A percentile compares a stretch with the other conserved stretches of the same genome.
Conservation (phyloP, 2,329 filamentous ascomycete genomes). For the Rhinocladiella similis region DNA sequence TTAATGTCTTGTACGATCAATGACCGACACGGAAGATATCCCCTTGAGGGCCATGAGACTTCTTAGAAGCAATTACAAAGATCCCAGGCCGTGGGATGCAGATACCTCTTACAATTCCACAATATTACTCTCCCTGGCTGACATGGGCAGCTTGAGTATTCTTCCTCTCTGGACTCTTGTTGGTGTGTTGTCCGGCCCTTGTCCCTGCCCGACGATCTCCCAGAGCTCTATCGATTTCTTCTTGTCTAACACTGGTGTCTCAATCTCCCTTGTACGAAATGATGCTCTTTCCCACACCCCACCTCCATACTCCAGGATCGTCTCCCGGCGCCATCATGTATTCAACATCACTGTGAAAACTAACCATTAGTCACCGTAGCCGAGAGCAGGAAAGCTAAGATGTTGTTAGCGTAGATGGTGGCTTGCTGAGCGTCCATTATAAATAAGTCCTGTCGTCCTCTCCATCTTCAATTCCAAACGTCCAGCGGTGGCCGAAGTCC, state of each 20-base stretch:
- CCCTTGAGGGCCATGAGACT: neutral
- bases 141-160: neutral
- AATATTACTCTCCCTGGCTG: neutral
- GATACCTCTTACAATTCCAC: conserved; percentile 2
- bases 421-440: too few relatives aligned
- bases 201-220: neutral
- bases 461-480: too few relatives aligned
- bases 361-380: too few relatives aligned
- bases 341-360: too few relatives aligned
- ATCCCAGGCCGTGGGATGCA: neutral
- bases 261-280: too few relatives aligned
- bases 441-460: too few relatives aligned
- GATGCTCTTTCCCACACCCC: too few relatives aligned
- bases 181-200: neutral
- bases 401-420: too few relatives aligned
- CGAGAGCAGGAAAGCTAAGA: too few relatives aligned
- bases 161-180: neutral
- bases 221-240: neutral
- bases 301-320: too few relatives aligned
- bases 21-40: neutral
- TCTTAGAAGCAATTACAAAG: neutral
- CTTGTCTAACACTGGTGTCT: neutral
- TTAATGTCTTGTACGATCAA: conserved; percentile 24
- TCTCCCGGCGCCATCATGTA: too few relatives aligned
- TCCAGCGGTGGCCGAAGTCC: too few relatives aligned